These are phyloP conservation scores for Plantago ovata DNA, from an alignment of 257 asterid species.

Conservation along the genomic window DNA sequence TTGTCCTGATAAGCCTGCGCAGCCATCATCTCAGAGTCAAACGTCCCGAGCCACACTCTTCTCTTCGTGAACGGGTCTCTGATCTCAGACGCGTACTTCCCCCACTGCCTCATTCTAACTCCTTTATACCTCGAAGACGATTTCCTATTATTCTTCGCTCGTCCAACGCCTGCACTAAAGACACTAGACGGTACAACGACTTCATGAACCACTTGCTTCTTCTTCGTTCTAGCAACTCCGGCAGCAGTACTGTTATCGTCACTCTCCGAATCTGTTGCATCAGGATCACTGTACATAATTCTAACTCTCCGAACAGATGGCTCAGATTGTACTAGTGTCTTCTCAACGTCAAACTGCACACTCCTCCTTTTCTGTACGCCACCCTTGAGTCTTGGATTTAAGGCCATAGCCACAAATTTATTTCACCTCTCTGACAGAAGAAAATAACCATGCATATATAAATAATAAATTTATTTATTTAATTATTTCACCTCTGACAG, in stretches of 20 bases:
- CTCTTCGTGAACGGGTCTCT: slow-evolving; percentile 14
- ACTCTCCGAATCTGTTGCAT: slow-evolving; percentile 8
- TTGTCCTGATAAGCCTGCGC: slow-evolving; percentile 15
- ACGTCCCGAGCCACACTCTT: slow-evolving; percentile 20
- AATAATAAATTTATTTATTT: no score
- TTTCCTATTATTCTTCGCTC: background rate
- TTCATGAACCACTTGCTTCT: slow-evolving; percentile 2
- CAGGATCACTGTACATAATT: background rate
- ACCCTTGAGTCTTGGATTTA: no score
- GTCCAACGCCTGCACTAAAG: background rate
- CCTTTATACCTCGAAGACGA: slow-evolving; percentile 1
- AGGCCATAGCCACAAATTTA: no score
- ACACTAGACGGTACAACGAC: background rate
- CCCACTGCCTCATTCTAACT: slow-evolving; percentile 11
- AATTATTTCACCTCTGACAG: no score
- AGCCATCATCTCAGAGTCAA: slow-evolving; percentile 12
- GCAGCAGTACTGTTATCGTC: no score
- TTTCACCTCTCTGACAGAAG: no score
- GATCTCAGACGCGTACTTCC: slow-evolving; percentile 17
- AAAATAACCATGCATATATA: no score
- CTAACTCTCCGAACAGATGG: background rate
- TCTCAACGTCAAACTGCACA: background rate
- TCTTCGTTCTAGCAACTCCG: background rate
- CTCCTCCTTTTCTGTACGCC: background rate
- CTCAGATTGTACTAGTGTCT: background rate